These are phyloP conservation scores for Skeletonema marinoi DNA, from an alignment of 108 stramenopile genomes.

Conservation along the genomic window DNA sequence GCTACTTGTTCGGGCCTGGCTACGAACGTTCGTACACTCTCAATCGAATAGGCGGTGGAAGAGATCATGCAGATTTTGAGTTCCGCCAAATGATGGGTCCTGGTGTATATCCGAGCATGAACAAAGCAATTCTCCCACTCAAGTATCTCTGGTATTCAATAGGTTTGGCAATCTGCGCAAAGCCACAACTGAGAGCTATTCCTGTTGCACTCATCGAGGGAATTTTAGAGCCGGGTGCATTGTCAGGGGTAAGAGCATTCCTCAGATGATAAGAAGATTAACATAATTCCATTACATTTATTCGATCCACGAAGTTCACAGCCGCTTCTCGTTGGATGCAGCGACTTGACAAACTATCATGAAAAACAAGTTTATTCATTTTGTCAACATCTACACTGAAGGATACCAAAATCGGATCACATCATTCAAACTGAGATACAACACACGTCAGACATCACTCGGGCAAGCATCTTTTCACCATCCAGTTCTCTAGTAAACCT, in stretches of 20 bases:
- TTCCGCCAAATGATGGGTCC: conserved; percentile 73
- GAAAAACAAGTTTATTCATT: no score
- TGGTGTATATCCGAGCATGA: conserved; percentile 51
- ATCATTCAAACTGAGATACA: no score
- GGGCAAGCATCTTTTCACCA: no score
- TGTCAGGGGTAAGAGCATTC: conserved; percentile 36
- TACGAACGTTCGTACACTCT: conserved; percentile 61
- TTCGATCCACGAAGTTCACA: background rate
- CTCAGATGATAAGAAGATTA: background rate
- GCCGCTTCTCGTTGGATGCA: no score
- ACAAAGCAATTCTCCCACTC: conserved; percentile 53
- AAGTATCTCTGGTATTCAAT: conserved; percentile 50
- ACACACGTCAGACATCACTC: no score
- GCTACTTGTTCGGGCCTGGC: conserved; percentile 65
- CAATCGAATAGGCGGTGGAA: conserved; percentile 36
- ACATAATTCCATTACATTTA: no score
- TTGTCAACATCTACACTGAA: no score
- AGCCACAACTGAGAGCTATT: conserved; percentile 42
- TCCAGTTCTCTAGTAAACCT: no score
- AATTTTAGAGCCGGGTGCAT: conserved; percentile 29
- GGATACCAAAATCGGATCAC: no score
- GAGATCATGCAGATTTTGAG: conserved; percentile 55
- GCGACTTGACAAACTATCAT: no score
- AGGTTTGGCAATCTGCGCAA: conserved; percentile 15
- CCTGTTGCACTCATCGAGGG: conserved; percentile 39